A percentile compares a stretch with the other conserved stretches of the same genome.
These are phyloP conservation scores for Phlebiopsis flavidoalba DNA, from an alignment of 768 basidiomycete species.

Conservation along the genomic window DNA sequence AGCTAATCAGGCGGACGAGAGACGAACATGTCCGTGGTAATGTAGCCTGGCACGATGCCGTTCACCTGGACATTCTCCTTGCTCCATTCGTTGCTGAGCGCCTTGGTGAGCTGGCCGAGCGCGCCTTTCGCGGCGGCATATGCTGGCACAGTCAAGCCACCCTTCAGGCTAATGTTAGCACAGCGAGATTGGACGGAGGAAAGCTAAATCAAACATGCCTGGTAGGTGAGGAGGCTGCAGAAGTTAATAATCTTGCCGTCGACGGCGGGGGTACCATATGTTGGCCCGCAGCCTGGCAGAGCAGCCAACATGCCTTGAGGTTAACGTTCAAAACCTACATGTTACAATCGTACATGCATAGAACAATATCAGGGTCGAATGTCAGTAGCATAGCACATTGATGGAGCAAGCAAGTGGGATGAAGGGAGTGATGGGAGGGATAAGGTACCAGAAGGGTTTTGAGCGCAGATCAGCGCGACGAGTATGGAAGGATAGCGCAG, in stretches of 20 bases:
- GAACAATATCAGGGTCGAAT: not conserved
- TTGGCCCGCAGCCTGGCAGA: constrained; percentile 79
- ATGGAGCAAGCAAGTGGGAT: not conserved
- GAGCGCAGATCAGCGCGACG: not conserved
- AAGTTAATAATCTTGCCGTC: constrained; percentile 75
- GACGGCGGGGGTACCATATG: constrained; percentile 78
- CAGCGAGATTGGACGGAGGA: not conserved
- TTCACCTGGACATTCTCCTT: constrained; percentile 85
- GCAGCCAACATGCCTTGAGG: constrained; percentile 81
- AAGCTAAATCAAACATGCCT: constrained; percentile 15
- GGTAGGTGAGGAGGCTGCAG: constrained; percentile 44
- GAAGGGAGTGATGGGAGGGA: not conserved
- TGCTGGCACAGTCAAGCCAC: constrained; percentile 74
- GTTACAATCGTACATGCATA: not conserved
- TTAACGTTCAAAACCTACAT: constrained; percentile 77
- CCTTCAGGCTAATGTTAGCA: constrained; percentile 24
- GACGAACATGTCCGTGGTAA: constrained; percentile 80
- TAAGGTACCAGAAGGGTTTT: not conserved
- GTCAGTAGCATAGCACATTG: too few species aligned
- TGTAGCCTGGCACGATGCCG: constrained; percentile 83
- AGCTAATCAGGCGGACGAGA: constrained; percentile 3
- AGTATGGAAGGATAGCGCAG: not conserved
- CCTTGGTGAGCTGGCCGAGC: constrained; percentile 80
- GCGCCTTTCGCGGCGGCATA: constrained; percentile 92
- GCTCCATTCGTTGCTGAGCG: constrained; percentile 92